A percentile compares a stretch with the other conserved stretches of the same genome.
phyloP scores from a whole-genome alignment of 352 stramenopile species.

The Phytophthora brassicae region DNA sequence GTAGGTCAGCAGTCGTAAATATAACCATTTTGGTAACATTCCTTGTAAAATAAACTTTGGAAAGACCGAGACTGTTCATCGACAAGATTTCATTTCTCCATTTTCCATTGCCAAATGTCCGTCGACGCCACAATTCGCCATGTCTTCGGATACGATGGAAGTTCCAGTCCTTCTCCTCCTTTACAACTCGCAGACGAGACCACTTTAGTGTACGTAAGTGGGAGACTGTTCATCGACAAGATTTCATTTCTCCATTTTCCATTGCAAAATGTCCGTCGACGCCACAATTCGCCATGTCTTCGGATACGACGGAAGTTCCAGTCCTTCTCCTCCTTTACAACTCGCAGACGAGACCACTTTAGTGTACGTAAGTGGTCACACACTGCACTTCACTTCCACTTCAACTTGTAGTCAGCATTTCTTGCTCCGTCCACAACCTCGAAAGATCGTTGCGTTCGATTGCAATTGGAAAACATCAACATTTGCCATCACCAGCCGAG shows the following conservation, averaged over 20 bases:
- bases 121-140: slow-evolving; percentile 67
- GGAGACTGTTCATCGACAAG: slow-evolving; percentile 26
- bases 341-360: slow-evolving; percentile 75
- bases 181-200: slow-evolving; percentile 73
- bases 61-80: slow-evolving; percentile 28
- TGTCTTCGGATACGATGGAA: slow-evolving; percentile 63
- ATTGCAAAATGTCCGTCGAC: slow-evolving; percentile 46
- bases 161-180: slow-evolving; percentile 16
- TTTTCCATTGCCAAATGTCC: slow-evolving; percentile 17
- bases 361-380: slow-evolving; percentile 58
- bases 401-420: slow-evolving; percentile 66
- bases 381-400: slow-evolving; percentile 71
- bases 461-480: slow-evolving; percentile 56
- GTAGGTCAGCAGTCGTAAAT: too few relatives aligned
- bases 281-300: slow-evolving; percentile 65
- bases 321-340: slow-evolving; percentile 38
- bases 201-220: slow-evolving; percentile 52
- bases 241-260: slow-evolving; percentile 1
- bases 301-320: slow-evolving; percentile 45
- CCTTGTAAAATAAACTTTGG: too few relatives aligned
- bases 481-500: slow-evolving; percentile 56
- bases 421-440: slow-evolving; percentile 48
- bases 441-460: slow-evolving; percentile 67
- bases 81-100: slow-evolving; percentile 17
- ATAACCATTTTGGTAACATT: too few relatives aligned